phyloP scores from a whole-genome alignment of 1,284 basidiomycete genomes.

The Sphaerobolus stellatus region DNA sequence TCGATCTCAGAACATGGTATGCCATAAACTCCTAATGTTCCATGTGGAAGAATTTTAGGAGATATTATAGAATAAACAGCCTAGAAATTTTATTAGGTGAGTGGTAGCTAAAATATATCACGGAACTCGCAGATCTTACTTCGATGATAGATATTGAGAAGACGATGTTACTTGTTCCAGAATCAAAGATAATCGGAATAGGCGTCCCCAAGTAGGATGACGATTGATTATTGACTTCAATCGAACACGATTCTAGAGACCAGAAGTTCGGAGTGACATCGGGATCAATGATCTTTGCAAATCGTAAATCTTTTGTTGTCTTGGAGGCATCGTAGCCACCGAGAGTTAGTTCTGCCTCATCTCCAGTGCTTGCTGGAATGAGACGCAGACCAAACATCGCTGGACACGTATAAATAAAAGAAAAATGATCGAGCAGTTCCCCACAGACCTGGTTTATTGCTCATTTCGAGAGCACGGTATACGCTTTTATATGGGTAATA shows the following conservation, averaged over 20 bases:
- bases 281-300: slow-evolving; percentile 1
- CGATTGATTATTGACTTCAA: slow-evolving; percentile 6
- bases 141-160: slow-evolving; percentile 7
- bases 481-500: slow-evolving; percentile 2
- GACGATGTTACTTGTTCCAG: slow-evolving; percentile 12
- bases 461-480: slow-evolving; percentile 1
- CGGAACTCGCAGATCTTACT: slow-evolving; percentile 3
- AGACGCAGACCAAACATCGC: slow-evolving; percentile 9
- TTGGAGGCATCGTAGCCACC: slow-evolving; percentile 12
- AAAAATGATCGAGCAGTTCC: no score
- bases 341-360: slow-evolving; percentile 13
- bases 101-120: neutral
- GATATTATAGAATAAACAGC: slow-evolving; percentile 13
- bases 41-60: slow-evolving; percentile 10
- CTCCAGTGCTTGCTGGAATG: slow-evolving; percentile 6
- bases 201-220: neutral
- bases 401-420: no score
- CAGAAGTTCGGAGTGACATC: no score
- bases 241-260: slow-evolving; percentile 2
- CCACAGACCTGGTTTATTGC: slow-evolving; percentile 7
- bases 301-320: slow-evolving; percentile 1
- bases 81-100: no score
- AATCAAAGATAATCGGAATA: slow-evolving; percentile 14
- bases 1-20: slow-evolving; percentile 9
- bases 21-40: slow-evolving; percentile 8